These are phyloP conservation scores for Geranium incanum DNA, from an alignment of 441 rosid species.

Conservation along the genomic window DNA sequence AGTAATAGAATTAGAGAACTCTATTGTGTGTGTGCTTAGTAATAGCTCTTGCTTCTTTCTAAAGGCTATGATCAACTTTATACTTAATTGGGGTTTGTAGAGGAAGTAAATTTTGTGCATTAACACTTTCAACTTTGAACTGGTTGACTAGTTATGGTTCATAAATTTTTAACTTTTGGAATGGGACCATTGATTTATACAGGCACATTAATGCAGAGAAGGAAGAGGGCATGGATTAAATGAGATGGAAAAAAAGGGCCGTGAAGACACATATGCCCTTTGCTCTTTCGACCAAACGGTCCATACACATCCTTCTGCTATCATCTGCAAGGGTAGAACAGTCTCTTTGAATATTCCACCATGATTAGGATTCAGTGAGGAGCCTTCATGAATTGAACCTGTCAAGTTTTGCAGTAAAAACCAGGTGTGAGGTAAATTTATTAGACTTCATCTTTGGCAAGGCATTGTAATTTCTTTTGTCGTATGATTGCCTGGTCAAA, in stretches of 20 bases:
- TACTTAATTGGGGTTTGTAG: neutral
- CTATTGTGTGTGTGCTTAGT: neutral
- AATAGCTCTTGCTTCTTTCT: too few relatives aligned
- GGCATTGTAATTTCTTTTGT: too few relatives aligned
- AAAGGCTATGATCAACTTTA: neutral
- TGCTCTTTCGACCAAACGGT: neutral
- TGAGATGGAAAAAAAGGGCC: neutral
- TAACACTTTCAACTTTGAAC: neutral
- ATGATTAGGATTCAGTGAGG: too few relatives aligned
- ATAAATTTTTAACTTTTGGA: neutral
- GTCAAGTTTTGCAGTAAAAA: too few relatives aligned
- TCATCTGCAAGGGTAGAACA: neutral
- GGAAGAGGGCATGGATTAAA: neutral
- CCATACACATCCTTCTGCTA: neutral
- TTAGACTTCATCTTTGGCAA: too few relatives aligned
- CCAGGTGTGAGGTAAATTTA: too few relatives aligned
- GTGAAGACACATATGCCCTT: neutral
- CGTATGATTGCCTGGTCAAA: too few relatives aligned
- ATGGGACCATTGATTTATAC: constrained; percentile 3
- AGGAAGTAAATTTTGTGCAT: neutral
- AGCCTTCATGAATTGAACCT: too few relatives aligned
- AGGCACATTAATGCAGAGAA: constrained; percentile 3
- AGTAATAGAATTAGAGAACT: neutral
- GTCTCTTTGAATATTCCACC: neutral
- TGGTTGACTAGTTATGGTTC: neutral